These are phyloP conservation scores for Venturia asperata DNA, from an alignment of 2,329 filamentous ascomycete genomes.

Conservation along the genomic window DNA sequence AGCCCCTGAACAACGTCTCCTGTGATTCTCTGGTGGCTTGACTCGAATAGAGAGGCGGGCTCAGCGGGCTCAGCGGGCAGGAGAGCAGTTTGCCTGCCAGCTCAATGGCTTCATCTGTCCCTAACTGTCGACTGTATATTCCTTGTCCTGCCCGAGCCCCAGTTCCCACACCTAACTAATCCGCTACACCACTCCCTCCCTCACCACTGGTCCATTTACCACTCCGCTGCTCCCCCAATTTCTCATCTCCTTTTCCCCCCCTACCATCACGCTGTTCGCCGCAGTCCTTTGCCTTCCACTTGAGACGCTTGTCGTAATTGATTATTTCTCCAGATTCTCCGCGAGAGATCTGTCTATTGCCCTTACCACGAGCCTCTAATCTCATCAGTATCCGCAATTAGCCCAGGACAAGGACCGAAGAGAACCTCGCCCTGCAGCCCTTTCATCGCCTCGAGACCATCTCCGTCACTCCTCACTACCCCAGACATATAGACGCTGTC, in stretches of 20 bases:
- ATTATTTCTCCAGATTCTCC: slow-evolving; percentile 16
- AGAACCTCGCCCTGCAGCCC: neutral
- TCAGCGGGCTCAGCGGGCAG: neutral
- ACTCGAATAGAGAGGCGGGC: slow-evolving; percentile 7
- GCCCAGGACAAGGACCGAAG: neutral
- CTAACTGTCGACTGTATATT: neutral
- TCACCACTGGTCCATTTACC: neutral
- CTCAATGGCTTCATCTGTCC: too few species aligned
- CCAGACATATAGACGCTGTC: neutral
- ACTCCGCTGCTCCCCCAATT: neutral
- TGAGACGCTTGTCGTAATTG: slow-evolving; percentile 14
- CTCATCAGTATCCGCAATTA: slow-evolving; percentile 8
- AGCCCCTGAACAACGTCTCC: neutral
- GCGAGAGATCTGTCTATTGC: slow-evolving; percentile 13
- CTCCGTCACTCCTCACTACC: neutral
- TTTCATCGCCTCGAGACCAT: neutral
- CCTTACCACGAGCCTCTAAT: slow-evolving; percentile 1
- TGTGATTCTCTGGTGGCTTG: neutral
- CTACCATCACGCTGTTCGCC: neutral
- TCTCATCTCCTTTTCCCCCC: slow-evolving; percentile 6
- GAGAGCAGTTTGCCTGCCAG: neutral
- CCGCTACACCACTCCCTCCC: slow-evolving; percentile 1
- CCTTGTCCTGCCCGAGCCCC: neutral
- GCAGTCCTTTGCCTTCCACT: neutral
- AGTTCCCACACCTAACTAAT: neutral